phyloP scores from a whole-genome alignment of 768 basidiomycete species.

The Trametes villosa region DNA sequence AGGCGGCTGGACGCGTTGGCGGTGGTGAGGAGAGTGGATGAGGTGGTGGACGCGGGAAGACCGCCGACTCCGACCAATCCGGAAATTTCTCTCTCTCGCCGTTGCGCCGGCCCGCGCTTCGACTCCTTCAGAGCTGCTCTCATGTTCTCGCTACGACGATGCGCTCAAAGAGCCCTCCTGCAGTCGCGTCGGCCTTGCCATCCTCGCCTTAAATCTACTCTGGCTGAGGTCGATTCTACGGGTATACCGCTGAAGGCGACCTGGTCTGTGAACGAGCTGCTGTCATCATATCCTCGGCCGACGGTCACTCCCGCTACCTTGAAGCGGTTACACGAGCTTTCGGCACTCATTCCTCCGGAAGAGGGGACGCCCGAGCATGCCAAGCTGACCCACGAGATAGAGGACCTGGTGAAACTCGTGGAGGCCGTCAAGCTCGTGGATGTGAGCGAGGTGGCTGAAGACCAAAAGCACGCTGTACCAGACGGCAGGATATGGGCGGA shows the following conservation, averaged over 20 bases:
- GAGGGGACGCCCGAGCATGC: slow-evolving; percentile 58
- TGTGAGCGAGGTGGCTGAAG: slow-evolving; percentile 24
- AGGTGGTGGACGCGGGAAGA: slow-evolving; percentile 15
- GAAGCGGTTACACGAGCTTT: slow-evolving; percentile 67
- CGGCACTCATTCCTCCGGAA: slow-evolving; percentile 71
- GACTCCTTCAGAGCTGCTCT: neutral
- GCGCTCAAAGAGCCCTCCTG: neutral
- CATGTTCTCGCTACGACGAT: slow-evolving; percentile 18
- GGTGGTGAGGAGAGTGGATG: neutral
- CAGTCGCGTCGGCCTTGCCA: neutral
- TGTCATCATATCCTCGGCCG: slow-evolving; percentile 79
- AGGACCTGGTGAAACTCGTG: slow-evolving; percentile 74
- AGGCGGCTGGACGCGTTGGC: neutral
- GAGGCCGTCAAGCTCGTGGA: slow-evolving; percentile 78
- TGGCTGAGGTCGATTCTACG: slow-evolving; percentile 46
- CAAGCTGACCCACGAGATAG: slow-evolving; percentile 60
- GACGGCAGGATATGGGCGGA: slow-evolving; percentile 50
- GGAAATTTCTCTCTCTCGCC: slow-evolving; percentile 4
- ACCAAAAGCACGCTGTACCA: slow-evolving; percentile 32
- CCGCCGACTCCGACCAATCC: slow-evolving; percentile 6
- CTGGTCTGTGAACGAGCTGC: slow-evolving; percentile 79
- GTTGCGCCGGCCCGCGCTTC: neutral
- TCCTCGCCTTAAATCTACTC: slow-evolving; percentile 29
- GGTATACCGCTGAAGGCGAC: slow-evolving; percentile 71
- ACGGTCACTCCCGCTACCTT: slow-evolving; percentile 60